phyloP scores from a whole-genome alignment of 257 asterid species.

The Nyctanthes arbortristis region DNA sequence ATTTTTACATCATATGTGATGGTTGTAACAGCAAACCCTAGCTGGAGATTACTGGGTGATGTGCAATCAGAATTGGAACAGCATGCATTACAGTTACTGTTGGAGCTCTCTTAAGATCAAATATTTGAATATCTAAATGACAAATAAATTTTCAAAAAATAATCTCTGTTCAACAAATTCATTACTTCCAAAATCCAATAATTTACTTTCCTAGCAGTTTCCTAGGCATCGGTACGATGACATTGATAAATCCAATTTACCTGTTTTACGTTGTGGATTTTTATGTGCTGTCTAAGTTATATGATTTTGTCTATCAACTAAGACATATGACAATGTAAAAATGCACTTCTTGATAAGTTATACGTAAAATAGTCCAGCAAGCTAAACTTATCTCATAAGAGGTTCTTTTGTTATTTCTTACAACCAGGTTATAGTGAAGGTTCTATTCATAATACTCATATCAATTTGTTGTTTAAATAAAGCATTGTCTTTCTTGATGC shows the following conservation, averaged over 20 bases:
- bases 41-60: constrained; percentile 9
- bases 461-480: neutral
- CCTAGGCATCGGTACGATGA: neutral
- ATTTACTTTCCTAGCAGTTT: neutral
- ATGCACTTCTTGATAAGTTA: constrained; percentile 1
- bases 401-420: neutral
- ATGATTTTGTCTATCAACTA: neutral
- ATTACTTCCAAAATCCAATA: neutral
- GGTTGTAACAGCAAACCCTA: constrained; percentile 4
- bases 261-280: neutral
- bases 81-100: neutral
- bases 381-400: constrained; percentile 6
- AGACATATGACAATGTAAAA: neutral
- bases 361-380: constrained; percentile 7
- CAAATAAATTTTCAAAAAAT: neutral
- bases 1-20: constrained; percentile 1
- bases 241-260: neutral
- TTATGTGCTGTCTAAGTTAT: neutral
- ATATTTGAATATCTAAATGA: neutral
- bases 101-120: neutral
- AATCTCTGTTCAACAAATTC: constrained; percentile 1
- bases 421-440: neutral
- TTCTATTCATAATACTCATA: neutral
- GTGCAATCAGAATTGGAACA: constrained; percentile 10
- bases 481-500: neutral